Evolutionary conservation across 768 basidiomycete species (phyloP).

Genomic region (Naganishia friedmannii): DNA sequence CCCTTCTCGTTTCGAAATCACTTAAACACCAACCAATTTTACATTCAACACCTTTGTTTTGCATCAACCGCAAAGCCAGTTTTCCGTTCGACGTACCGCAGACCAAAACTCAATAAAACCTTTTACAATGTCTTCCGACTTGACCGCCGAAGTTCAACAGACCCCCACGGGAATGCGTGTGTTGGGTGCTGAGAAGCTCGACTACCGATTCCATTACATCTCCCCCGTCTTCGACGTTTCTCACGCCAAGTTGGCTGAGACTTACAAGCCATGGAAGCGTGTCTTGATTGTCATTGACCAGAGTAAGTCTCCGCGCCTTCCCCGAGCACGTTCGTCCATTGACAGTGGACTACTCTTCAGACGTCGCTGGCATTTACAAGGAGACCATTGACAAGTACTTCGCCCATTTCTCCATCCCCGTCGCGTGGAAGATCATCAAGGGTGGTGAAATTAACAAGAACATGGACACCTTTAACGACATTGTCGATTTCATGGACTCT

Average conservation of each 20-base stretch:
- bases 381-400: constrained; percentile 49
- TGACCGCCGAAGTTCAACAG: constrained; percentile 47
- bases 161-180: constrained; percentile 42
- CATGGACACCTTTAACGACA: constrained; percentile 52
- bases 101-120: constrained; percentile 6
- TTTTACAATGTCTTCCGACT: constrained; percentile 40
- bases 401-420: constrained; percentile 45
- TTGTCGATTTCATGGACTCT: constrained; percentile 53
- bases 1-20: neutral
- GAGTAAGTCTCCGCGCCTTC: constrained; percentile 35
- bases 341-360: constrained; percentile 17
- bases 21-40: neutral
- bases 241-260: constrained; percentile 46
- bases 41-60: constrained; percentile 23
- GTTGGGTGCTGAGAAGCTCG: constrained; percentile 48
- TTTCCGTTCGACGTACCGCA: neutral
- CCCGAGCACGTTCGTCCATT: neutral
- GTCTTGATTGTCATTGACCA: constrained; percentile 52
- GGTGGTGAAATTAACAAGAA: constrained; percentile 53
- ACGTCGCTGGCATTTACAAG: constrained; percentile 47
- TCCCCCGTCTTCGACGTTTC: constrained; percentile 49
- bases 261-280: constrained; percentile 51
- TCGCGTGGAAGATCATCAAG: constrained; percentile 51
- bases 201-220: constrained; percentile 50
- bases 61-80: constrained; percentile 16